Conservation (phyloP, 2,329 filamentous ascomycete genomes). For the Dryadomyces quercus-mongolicae region DNA sequence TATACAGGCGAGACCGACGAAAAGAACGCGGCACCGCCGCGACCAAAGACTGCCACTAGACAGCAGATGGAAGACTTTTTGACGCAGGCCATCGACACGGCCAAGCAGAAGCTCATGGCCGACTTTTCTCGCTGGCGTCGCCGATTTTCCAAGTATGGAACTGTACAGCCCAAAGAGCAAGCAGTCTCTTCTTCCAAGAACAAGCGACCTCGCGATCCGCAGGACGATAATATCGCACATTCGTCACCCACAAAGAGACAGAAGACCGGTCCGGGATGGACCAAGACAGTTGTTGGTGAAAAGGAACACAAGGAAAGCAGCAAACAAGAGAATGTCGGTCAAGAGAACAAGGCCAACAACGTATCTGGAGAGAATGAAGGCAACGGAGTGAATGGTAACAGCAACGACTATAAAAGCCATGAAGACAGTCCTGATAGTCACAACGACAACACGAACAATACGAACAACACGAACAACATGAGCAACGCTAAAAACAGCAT, state of each 20-base stretch:
- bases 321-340: not conserved
- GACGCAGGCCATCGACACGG: not conserved
- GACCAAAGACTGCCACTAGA: not conserved
- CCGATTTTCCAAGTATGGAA: not conserved
- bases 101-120: not conserved
- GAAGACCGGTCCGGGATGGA: too few species aligned
- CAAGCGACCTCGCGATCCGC: not conserved
- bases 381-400: not conserved
- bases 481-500: too few species aligned
- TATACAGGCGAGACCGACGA: not conserved
- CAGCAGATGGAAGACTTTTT: not conserved
- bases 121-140: not conserved
- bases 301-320: not conserved
- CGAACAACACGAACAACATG: too few species aligned
- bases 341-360: not conserved
- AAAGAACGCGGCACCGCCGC: not conserved
- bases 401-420: not conserved
- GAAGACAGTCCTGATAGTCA: too few species aligned
- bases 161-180: not conserved
- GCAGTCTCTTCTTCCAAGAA: not conserved
- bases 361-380: not conserved
- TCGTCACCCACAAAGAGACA: too few species aligned
- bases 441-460: too few species aligned
- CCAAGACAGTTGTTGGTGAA: too few species aligned
- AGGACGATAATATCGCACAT: not conserved